Percentiles rank a stretch among this genome's conserved stretches.
Evolutionary conservation across 345 rosid species (phyloP).

Genomic region (Heritiera fomes): DNA sequence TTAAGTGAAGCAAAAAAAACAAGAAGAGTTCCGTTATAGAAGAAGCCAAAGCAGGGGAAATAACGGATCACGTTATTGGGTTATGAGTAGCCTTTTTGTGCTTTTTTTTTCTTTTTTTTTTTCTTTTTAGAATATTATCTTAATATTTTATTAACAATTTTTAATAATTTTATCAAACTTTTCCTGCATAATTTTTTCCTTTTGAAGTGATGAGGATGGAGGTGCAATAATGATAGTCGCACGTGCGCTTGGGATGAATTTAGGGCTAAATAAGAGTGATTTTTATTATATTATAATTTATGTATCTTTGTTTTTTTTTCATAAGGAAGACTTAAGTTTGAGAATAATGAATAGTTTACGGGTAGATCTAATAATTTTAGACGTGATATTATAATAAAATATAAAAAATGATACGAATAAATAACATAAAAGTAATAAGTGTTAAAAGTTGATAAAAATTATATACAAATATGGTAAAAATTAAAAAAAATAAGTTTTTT

Average conservation of each 20-base stretch:
- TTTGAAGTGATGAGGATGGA: constrained; percentile 31
- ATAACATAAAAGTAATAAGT: no score
- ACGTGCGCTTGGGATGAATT: constrained; percentile 43
- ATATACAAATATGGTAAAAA: no score
- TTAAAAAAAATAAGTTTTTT: no score
- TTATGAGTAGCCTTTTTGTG: constrained; percentile 37
- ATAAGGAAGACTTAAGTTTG: no score
- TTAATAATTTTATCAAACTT: constrained; percentile 21
- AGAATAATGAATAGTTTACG: no score
- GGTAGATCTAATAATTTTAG: no score
- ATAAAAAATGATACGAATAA: no score
- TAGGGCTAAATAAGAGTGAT: no score
- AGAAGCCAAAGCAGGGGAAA: constrained; percentile 36
- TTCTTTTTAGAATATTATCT: neutral
- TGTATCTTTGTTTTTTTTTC: no score
- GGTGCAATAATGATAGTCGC: constrained; percentile 57
- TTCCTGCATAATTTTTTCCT: neutral
- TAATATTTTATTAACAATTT: constrained; percentile 17
- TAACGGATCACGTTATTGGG: constrained; percentile 70
- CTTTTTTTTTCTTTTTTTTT: constrained; percentile 11
- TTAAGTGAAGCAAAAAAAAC: neutral
- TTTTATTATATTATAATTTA: no score
- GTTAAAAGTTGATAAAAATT: no score
- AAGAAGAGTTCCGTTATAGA: constrained; percentile 40
- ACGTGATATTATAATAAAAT: no score